Percentiles rank a stretch among this genome's conserved stretches.
Evolutionary conservation across 1,284 basidiomycete genomes (phyloP).

Genomic region (Lignosus rhinocerotis): DNA sequence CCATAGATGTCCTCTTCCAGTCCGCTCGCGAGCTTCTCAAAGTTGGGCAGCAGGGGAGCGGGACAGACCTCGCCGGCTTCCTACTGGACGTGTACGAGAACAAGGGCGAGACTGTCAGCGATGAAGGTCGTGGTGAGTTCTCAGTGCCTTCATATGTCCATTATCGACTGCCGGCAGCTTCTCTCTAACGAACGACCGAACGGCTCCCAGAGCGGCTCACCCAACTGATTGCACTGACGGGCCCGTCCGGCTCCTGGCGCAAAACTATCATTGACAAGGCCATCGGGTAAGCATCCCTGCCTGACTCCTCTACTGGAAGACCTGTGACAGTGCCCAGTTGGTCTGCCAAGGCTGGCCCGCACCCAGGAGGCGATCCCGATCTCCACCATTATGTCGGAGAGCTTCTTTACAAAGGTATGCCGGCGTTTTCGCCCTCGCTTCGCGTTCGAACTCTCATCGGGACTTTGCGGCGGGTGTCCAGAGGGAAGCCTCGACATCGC

Average conservation of each 20-base stretch:
- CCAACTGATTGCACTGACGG: constrained; percentile 79
- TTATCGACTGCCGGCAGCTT: not conserved
- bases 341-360: constrained; percentile 75
- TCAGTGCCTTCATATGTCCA: constrained; percentile 13
- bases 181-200: not conserved
- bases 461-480: constrained; percentile 33
- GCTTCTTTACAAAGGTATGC: constrained; percentile 81
- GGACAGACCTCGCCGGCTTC: constrained; percentile 78
- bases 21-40: constrained; percentile 84
- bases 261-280: constrained; percentile 79
- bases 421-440: constrained; percentile 1
- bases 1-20: constrained; percentile 88
- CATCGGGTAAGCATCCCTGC: constrained; percentile 58
- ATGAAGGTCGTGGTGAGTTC: constrained; percentile 74
- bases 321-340: constrained; percentile 51
- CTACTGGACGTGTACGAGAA: constrained; percentile 80
- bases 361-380: constrained; percentile 81
- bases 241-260: constrained; percentile 75
- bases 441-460: constrained; percentile 8
- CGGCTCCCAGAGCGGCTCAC: constrained; percentile 64
- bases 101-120: constrained; percentile 65
- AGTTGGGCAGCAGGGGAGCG: constrained; percentile 83
- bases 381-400: constrained; percentile 89
- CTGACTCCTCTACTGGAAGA: not conserved
- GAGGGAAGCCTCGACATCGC: constrained; percentile 76